Evolutionary conservation across 2,329 filamentous ascomycete species (phyloP), one percentile per base, ranked within the genome.

Genomic region (Cryphonectria japonica): DNA sequence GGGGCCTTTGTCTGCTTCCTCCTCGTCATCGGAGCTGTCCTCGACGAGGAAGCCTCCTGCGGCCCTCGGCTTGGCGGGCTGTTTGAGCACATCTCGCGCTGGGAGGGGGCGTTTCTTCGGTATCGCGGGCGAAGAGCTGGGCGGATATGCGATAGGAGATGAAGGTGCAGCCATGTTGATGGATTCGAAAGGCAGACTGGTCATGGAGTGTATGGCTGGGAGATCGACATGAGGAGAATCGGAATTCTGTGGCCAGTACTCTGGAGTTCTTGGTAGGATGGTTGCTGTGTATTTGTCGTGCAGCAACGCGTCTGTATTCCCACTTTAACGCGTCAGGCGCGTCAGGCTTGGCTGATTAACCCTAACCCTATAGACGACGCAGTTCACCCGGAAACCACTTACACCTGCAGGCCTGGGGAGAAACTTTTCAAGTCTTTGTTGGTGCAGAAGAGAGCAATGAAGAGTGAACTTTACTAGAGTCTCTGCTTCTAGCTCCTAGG

Each of bases 41-140:
- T 85, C 83, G 50, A 82, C 74, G 4, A 85, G 75, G 72, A 86
- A 85, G 3, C 84, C 83, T 37, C 80, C 80, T 66, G 82, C 78
- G 19, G 78, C 78, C 72, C 80, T 80, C 14, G 78, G 76, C 70
- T 79, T 82, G 59, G 76, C 67, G 11, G 72, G 43, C 32, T 79
- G 78, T 16, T 59, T 61, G 26, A 75, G 74, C n/a, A 76, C 74
- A 68, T 80, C 76, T 67, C 78, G 74, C 37, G 79, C 76, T 69
- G 67, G 67, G n/a, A 80, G 78, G 46, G 80, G 73, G 54, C 83
- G 79, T 75, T 85, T 85, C 11, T 74, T 71, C 68, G 74, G 70
- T 69, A 75, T 70, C 14, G 32, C 65, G 32, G 80, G 78, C 65
- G 80, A 79, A 39, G 77, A 76, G 60, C 74, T 78, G 13, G 74